Evolutionary conservation across 2,329 filamentous ascomycete genomes (phyloP), one percentile per base, ranked within the genome.

Genomic region (Cercospora zeae-maydis): DNA sequence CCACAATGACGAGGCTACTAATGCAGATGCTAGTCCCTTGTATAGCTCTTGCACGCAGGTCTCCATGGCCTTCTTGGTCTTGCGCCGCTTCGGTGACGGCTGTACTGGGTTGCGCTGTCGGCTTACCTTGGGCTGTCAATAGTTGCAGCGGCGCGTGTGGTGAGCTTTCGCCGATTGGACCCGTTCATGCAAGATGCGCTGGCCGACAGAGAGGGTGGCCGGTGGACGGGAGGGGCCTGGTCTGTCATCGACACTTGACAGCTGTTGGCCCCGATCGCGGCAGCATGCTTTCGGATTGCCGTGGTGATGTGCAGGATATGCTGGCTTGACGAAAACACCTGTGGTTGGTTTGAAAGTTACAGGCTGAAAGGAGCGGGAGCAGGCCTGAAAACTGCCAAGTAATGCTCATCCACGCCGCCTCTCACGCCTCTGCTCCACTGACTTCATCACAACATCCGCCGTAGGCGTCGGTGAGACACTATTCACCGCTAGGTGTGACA

Each of bases 181-280:
- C 47, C 58, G 53, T 49, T 61, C 36, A 63, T 64, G 65, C 65
- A 65, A 55, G 52, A 65, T 67, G 65, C 65, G 65, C 55, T 67
- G 65, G 63, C 65, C 30, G 45, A 31, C 37, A 33, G 51, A 33
- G 51, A 52, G 51, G 24, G 24, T 6, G 24, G 24, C 3, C 56
- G n/a, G 36, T 55, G 34, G 58, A 55, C 58, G 21, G 58, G 58
- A 59, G 36, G 45, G 36, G 33, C 58, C 47, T 59, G 58, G 13
- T 39, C 45, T 34, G 31, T 53, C 33, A 30, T 53, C 33, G 39
- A 27, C 27, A 27, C 16, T 53, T 39, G 58, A 59, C 45, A 53
- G 47, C 58, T 60, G 31, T 47, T 55, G 58, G 24, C 31, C 33
- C 36, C 31, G 36, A 59, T 53, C 8, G 42, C 24, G 31, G 33